Evolutionary conservation across 148 eudicot genomes (phyloP).

Genomic region (Cornus florida): DNA sequence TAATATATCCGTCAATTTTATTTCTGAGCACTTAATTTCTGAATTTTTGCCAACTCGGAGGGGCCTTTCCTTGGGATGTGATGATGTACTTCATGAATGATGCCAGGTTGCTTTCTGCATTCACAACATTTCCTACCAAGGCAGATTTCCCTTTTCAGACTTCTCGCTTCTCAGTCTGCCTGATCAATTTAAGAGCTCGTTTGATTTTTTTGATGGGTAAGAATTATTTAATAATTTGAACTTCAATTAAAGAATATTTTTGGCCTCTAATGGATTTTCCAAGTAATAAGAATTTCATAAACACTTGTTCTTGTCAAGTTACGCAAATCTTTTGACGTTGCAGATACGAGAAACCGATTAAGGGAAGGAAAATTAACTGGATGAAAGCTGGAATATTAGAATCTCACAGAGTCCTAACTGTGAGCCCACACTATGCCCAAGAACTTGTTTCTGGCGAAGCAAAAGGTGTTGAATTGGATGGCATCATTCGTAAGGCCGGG

Average conservation of each 20-base stretch:
- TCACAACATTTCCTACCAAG: conserved; percentile 98
- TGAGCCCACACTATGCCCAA: conserved; percentile 85
- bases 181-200: conserved; percentile 62
- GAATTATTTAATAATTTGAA: background rate
- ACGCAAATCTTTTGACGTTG: conserved; percentile 4
- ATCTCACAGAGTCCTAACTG: conserved; percentile 73
- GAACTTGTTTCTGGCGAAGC: conserved; percentile 64
- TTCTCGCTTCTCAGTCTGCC: conserved; percentile 79
- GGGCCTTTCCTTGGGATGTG: background rate
- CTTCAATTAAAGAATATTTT: background rate
- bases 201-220: conserved; percentile 93
- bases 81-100: background rate
- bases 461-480: conserved; percentile 81
- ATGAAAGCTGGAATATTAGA: conserved; percentile 90
- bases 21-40: background rate
- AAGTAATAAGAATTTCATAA: background rate
- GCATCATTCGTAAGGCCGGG: conserved; percentile 40
- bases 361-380: conserved; percentile 95
- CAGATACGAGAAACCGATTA: conserved; percentile 74
- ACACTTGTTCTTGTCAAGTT: background rate
- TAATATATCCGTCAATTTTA: conserved; percentile 9
- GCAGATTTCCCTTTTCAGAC: conserved; percentile 76
- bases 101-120: conserved; percentile 90
- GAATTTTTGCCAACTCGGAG: background rate
- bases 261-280: background rate